These are phyloP conservation scores for Exophiala sp. DNA, from an alignment of 2,329 filamentous ascomycete species.

Conservation along the genomic window DNA sequence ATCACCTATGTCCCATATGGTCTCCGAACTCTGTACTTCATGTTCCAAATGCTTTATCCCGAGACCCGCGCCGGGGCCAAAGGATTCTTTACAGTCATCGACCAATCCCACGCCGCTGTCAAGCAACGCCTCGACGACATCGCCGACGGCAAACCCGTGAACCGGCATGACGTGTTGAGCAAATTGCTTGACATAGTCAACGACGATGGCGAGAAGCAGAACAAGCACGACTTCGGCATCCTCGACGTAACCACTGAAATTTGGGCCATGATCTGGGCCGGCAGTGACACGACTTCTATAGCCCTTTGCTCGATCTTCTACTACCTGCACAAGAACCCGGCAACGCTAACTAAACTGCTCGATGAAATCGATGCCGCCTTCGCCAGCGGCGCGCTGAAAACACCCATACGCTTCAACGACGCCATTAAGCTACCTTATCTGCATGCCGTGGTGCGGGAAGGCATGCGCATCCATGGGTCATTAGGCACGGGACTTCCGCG, in stretches of 20 bases:
- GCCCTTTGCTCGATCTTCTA: slow-evolving; percentile 34
- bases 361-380: slow-evolving; percentile 43
- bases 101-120: slow-evolving; percentile 16
- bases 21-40: slow-evolving; percentile 5
- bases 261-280: slow-evolving; percentile 23
- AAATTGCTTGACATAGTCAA: slow-evolving; percentile 17
- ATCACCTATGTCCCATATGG: slow-evolving; percentile 17
- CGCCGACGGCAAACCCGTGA: slow-evolving; percentile 10
- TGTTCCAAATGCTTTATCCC: slow-evolving; percentile 17
- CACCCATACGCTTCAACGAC: slow-evolving; percentile 19
- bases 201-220: slow-evolving; percentile 1
- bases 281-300: slow-evolving; percentile 32
- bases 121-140: slow-evolving; percentile 20
- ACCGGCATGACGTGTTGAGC: slow-evolving; percentile 15
- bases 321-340: slow-evolving; percentile 30
- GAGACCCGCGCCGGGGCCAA: slow-evolving; percentile 16
- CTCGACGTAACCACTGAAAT: slow-evolving; percentile 19
- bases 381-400: slow-evolving; percentile 9
- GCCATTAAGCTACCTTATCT: slow-evolving; percentile 39
- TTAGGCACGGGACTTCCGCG: slow-evolving; percentile 48
- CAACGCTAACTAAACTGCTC: slow-evolving; percentile 37
- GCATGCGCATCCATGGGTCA: slow-evolving; percentile 46
- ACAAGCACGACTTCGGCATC: slow-evolving; percentile 12
- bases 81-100: slow-evolving; percentile 16
- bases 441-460: slow-evolving; percentile 49